Evolutionary conservation across 2,329 filamentous ascomycete species (phyloP), one percentile per base, ranked within the genome.

Genomic region (Tolypocladium album): DNA sequence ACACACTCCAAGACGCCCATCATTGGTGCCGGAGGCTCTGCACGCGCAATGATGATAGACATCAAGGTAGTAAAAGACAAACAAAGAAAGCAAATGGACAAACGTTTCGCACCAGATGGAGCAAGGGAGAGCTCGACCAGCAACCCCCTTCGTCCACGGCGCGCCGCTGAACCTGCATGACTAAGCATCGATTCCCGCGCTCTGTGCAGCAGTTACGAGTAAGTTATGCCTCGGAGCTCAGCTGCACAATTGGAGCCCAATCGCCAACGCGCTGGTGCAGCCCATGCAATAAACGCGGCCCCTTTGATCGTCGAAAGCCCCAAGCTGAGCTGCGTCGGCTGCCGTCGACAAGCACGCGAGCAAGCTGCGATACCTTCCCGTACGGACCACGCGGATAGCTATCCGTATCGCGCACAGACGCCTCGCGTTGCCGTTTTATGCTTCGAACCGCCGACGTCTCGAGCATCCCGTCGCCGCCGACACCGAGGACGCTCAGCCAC

Each of bases 81-180:
- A 70, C 70, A 1, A 53, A 62, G 7, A 53, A 31, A 3, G 64
- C 63, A 1, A 66, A 66, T 38, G 36, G 36, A 12, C 31, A 22
- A 45, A 7, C 17, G 17, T 4, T 20, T 6, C 13, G 17, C 2
- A 1, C 38, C 38, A 15, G 3, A 40, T 40, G 13, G 38, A 40
- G 38, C 38, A 40, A 15, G 15, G 40, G 40, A 20, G 6, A 42
- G n/a, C n/a, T n/a, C 40, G 7, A 8, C 17, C n/a, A 17, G 39
- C 13, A 17, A n/a, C 7, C n/a, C 40, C 17, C 40, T 42, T 42
- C 40, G 7, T 42, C 11, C 40, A 42, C 3, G 40, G 6, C 40
- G 40, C 3, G 40, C 17, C 17, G 40, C 40, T 20, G 40, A 20
- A 42, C n/a, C 15, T 20, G 40, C 17, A 24, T 50, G 45, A 50